These are phyloP conservation scores for Lyophyllum shimeji DNA, from an alignment of 768 basidiomycete genomes.

Conservation along the genomic window DNA sequence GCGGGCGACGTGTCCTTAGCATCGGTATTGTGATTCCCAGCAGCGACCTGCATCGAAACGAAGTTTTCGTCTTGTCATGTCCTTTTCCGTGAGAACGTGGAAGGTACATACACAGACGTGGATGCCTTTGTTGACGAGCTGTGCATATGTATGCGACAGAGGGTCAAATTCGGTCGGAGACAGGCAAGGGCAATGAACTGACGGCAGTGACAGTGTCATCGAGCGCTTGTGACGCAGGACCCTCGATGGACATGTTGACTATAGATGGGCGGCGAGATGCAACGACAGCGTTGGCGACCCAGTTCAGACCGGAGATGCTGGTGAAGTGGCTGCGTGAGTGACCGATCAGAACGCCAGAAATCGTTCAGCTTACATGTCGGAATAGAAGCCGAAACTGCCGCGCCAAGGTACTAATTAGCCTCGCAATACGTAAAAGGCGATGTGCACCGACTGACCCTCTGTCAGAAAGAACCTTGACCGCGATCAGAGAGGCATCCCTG, in stretches of 20 bases:
- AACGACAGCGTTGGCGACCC: not conserved
- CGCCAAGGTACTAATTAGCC: not conserved
- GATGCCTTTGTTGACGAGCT: not conserved
- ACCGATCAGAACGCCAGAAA: not conserved
- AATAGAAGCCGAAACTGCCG: not conserved
- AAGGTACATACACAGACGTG: not conserved
- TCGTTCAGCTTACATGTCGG: not conserved
- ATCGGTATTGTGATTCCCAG: not conserved
- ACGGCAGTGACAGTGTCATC: not conserved
- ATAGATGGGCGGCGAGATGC: not conserved
- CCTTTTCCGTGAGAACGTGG: no score
- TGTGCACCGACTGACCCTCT: not conserved
- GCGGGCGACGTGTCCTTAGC: not conserved
- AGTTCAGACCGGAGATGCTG: not conserved
- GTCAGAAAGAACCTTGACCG: not conserved
- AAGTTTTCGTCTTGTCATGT: no score
- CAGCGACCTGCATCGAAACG: not conserved
- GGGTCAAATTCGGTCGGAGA: no score
- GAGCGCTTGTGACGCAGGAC: not conserved
- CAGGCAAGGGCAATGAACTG: not conserved
- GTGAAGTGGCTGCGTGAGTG: no score
- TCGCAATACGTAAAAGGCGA: not conserved
- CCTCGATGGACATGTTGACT: not conserved
- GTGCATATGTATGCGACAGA: not conserved
- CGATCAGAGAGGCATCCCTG: not conserved